Conservation (phyloP, 1,284 basidiomycete species). For the Retiboletus flavoniger region DNA sequence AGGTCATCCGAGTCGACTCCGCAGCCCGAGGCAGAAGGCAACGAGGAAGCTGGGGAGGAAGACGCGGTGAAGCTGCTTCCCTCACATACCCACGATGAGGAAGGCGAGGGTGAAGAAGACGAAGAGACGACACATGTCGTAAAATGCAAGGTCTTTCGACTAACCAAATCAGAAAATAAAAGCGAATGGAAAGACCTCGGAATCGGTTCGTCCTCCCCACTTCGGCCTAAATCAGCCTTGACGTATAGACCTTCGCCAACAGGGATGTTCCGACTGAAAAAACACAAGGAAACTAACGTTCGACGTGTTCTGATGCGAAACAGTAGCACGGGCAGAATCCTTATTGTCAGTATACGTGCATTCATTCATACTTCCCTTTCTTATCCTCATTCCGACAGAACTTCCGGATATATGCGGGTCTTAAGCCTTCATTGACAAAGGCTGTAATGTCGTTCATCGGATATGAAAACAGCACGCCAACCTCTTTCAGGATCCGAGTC, state of each 20-base stretch:
- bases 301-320: conserved; percentile 67
- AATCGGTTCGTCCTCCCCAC: conserved; percentile 44
- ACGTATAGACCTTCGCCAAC: conserved; percentile 9
- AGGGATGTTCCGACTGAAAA: conserved; percentile 71
- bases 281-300: conserved; percentile 55
- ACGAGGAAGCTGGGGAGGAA: conserved; percentile 37
- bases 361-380: conserved; percentile 1
- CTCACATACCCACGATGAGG: conserved; percentile 54
- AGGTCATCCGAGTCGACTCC: conserved; percentile 35
- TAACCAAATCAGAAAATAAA: conserved; percentile 55
- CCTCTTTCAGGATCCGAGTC: conserved; percentile 62
- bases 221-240: not conserved
- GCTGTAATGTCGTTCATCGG: conserved; percentile 64
- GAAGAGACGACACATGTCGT: conserved; percentile 69
- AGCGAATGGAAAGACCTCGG: conserved; percentile 61
- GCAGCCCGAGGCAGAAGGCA: conserved; percentile 34
- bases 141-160: conserved; percentile 62
- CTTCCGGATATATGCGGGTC: conserved; percentile 56
- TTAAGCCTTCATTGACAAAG: conserved; percentile 52
- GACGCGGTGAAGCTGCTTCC: conserved; percentile 37
- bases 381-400: conserved; percentile 47
- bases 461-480: conserved; percentile 58
- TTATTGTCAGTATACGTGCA: conserved; percentile 52
- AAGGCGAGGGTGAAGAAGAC: conserved; percentile 80
- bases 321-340: conserved; percentile 68